These are phyloP conservation scores for Scheffersomyces lignosus DNA, from an alignment of 805 yeast species.

Conservation along the genomic window DNA sequence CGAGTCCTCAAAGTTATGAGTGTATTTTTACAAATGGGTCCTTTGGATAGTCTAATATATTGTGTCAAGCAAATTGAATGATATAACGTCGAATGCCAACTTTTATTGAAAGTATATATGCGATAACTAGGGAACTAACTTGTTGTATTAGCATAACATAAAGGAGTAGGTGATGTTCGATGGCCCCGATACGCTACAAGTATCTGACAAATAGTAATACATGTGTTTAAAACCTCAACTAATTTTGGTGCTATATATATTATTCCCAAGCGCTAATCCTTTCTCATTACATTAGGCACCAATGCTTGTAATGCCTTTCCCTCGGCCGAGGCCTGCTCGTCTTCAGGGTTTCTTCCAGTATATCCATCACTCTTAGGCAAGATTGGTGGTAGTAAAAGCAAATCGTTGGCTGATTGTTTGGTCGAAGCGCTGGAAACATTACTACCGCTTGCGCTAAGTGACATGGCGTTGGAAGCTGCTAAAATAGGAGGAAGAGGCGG, in stretches of 20 bases:
- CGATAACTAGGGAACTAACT: no score
- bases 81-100: no score
- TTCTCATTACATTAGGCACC: neutral
- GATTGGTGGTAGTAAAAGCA: conserved; percentile 12
- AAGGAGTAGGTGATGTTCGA: no score
- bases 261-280: neutral
- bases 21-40: neutral
- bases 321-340: neutral
- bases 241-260: no score
- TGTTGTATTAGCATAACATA: no score
- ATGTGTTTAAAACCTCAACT: no score
- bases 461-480: conserved; percentile 1
- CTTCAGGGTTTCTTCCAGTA: neutral
- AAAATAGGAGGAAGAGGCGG: conserved; percentile 13
- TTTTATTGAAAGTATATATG: no score
- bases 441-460: neutral
- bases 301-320: neutral
- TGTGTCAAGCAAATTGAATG: no score
- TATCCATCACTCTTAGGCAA: conserved; percentile 2
- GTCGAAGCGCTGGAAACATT: neutral
- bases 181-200: no score
- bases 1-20: conserved; percentile 19
- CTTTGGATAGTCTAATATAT: no score
- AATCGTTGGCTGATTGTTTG: neutral
- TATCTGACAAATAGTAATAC: no score